Percentiles rank a stretch among this genome's conserved stretches.
phyloP scores from a whole-genome alignment of 2,329 filamentous ascomycete genomes.

The Waltergamsia citrina region DNA sequence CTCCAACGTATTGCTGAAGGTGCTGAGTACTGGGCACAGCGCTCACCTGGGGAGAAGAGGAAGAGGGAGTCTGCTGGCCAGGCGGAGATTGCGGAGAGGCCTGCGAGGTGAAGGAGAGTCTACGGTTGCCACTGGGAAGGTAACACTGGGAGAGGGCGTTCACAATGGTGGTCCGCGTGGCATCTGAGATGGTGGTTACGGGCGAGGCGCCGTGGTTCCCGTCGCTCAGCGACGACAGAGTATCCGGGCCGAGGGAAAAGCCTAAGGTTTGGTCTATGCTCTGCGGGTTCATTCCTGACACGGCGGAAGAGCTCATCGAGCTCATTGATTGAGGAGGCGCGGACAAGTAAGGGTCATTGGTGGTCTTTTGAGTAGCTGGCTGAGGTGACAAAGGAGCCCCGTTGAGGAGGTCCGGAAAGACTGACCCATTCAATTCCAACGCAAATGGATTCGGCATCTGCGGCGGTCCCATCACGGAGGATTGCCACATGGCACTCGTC shows the following conservation, averaged over 20 bases:
- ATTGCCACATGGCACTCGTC: slow-evolving; percentile 58
- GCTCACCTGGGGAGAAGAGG: slow-evolving; percentile 40
- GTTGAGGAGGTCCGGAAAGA: slow-evolving; percentile 69
- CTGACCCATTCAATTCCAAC: slow-evolving; percentile 63
- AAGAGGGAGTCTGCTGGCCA: slow-evolving; percentile 36
- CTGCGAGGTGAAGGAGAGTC: slow-evolving; percentile 52
- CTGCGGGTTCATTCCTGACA: slow-evolving; percentile 53
- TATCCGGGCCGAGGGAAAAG: slow-evolving; percentile 55
- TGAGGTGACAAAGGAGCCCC: slow-evolving; percentile 70
- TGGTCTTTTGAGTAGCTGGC: slow-evolving; percentile 57
- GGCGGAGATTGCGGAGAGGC: slow-evolving; percentile 47
- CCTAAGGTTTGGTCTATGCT: slow-evolving; percentile 57
- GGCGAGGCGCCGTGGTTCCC: slow-evolving; percentile 49
- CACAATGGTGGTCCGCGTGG: slow-evolving; percentile 52
- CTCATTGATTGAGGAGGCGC: slow-evolving; percentile 67
- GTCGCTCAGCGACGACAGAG: slow-evolving; percentile 61
- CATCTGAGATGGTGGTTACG: slow-evolving; percentile 55
- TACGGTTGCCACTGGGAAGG: slow-evolving; percentile 46
- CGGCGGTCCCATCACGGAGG: slow-evolving; percentile 58
- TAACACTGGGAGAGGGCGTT: slow-evolving; percentile 50
- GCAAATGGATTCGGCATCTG: slow-evolving; percentile 61
- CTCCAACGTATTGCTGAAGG: slow-evolving; percentile 80
- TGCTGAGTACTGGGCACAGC: slow-evolving; percentile 72
- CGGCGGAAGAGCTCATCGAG: slow-evolving; percentile 62
- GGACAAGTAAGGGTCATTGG: slow-evolving; percentile 68